phyloP scores from a whole-genome alignment of 805 yeast genomes.

The Myxozyma kluyveri region DNA sequence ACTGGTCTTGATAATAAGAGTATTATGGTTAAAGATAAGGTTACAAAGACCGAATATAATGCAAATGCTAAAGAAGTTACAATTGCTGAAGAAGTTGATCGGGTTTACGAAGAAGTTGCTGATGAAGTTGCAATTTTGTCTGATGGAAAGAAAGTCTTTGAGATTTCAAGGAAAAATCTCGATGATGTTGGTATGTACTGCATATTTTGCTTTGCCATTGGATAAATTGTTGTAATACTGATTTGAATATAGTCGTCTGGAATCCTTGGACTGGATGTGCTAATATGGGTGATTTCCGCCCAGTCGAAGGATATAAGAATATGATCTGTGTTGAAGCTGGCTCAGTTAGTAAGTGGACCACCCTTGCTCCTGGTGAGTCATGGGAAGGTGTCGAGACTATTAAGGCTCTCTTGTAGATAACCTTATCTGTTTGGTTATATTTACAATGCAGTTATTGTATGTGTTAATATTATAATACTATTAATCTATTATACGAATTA shows the following conservation, averaged over 20 bases:
- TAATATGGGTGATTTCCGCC: slow-evolving; percentile 84
- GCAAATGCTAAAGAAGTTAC: slow-evolving; percentile 35
- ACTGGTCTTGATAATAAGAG: slow-evolving; percentile 71
- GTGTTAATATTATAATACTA: not conserved
- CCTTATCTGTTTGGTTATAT: not conserved
- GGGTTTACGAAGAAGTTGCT: slow-evolving; percentile 69
- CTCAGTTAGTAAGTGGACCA: slow-evolving; percentile 65
- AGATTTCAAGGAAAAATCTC: slow-evolving; percentile 61
- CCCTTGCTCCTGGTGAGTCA: slow-evolving; percentile 63
- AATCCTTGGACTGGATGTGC: slow-evolving; percentile 90
- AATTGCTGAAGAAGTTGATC: slow-evolving; percentile 64
- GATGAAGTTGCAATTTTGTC: slow-evolving; percentile 61
- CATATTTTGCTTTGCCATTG: not conserved
- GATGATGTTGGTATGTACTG: slow-evolving; percentile 45
- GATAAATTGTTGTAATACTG: not conserved
- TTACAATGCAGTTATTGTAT: not conserved
- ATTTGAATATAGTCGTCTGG: slow-evolving; percentile 69
- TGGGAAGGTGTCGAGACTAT: slow-evolving; percentile 72
- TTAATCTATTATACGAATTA: not conserved
- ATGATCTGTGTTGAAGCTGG: slow-evolving; percentile 98
- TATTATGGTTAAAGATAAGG: slow-evolving; percentile 85
- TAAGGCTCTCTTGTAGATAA: slow-evolving; percentile 30
- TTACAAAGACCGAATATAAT: slow-evolving; percentile 50
- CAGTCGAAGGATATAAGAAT: slow-evolving; percentile 73
- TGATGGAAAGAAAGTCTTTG: slow-evolving; percentile 67